A percentile compares a stretch with the other conserved stretches of the same genome.
phyloP scores from a whole-genome alignment of 1,284 basidiomycete species.

The Fomitopsis schrenkii region DNA sequence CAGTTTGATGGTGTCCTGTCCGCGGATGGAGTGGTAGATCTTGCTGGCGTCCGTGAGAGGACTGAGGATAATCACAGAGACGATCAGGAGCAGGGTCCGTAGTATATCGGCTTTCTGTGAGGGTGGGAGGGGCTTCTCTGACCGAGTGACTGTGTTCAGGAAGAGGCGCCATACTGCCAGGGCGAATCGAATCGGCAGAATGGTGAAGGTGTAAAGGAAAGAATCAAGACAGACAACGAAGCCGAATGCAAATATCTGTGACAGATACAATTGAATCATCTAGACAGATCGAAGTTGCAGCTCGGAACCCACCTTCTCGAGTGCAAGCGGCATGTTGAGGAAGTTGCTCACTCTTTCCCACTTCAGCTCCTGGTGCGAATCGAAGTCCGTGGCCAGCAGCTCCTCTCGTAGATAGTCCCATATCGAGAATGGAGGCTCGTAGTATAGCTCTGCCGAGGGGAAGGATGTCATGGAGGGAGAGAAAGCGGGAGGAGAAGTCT shows the following conservation, averaged over 20 bases:
- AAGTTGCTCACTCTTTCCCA: slow-evolving; percentile 99
- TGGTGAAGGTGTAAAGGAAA: slow-evolving; percentile 97
- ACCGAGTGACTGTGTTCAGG: slow-evolving; percentile 46
- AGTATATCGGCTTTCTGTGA: slow-evolving; percentile 92
- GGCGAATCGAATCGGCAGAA: slow-evolving; percentile 86
- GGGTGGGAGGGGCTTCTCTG: slow-evolving; percentile 60
- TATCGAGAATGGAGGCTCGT: slow-evolving; percentile 63
- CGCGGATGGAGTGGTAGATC: slow-evolving; percentile 98
- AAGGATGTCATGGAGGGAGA: slow-evolving; percentile 16
- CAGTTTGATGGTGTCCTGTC: slow-evolving; percentile 97
- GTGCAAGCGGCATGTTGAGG: slow-evolving; percentile 86
- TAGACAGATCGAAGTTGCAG: neutral
- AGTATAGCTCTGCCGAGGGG: slow-evolving; percentile 17
- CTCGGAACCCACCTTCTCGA: slow-evolving; percentile 75
- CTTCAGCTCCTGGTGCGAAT: slow-evolving; percentile 89
- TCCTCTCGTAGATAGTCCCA: slow-evolving; percentile 93
- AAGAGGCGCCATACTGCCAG: slow-evolving; percentile 65
- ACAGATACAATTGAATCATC: neutral
- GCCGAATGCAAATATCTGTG: slow-evolving; percentile 88
- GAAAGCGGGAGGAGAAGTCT: slow-evolving; percentile 10
- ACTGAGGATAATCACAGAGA: slow-evolving; percentile 74
- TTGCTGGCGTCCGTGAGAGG: slow-evolving; percentile 94
- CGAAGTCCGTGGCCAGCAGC: slow-evolving; percentile 85
- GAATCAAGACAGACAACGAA: slow-evolving; percentile 94
- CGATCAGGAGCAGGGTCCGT: slow-evolving; percentile 72